These are phyloP conservation scores for Yamadazyma aaseri DNA, from an alignment of 1,139 yeast genomes.

Conservation along the genomic window DNA sequence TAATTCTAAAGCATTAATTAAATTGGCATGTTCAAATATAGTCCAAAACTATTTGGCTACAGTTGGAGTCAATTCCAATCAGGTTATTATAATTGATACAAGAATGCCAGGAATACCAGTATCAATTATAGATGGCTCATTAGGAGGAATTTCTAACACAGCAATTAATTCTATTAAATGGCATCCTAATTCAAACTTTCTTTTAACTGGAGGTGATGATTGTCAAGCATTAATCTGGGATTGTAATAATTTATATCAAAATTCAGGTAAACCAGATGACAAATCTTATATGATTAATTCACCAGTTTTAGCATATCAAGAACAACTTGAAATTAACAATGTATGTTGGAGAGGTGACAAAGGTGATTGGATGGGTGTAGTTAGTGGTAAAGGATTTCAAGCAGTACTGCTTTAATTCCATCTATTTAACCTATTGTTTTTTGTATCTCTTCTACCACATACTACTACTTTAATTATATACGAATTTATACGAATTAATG, in stretches of 20 bases:
- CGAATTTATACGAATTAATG: too few relatives aligned
- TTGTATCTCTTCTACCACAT: too few relatives aligned
- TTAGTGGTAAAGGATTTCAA: constrained; percentile 78
- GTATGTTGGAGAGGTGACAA: constrained; percentile 64
- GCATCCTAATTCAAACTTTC: constrained; percentile 73
- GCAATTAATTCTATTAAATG: constrained; percentile 72
- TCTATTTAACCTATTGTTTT: too few relatives aligned
- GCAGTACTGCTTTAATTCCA: constrained; percentile 49
- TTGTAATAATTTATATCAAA: constrained; percentile 35
- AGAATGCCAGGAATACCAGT: constrained; percentile 87
- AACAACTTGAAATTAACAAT: constrained; percentile 69
- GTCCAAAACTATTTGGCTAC: constrained; percentile 83
- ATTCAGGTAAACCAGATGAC: constrained; percentile 8
- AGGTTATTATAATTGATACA: constrained; percentile 73
- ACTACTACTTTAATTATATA: too few relatives aligned
- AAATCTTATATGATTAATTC: constrained; percentile 17
- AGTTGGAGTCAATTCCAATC: constrained; percentile 67
- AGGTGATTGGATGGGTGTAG: constrained; percentile 83
- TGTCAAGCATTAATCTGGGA: constrained; percentile 91
- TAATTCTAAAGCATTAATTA: constrained; percentile 61
- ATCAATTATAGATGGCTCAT: constrained; percentile 65
- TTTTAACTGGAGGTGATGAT: constrained; percentile 85
- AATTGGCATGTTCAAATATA: constrained; percentile 73
- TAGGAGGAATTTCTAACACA: constrained; percentile 45
- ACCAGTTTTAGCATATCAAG: constrained; percentile 58